Evolutionary conservation across 179 eudicot genomes (phyloP), one percentile per base, ranked within the genome.

Genomic region (Heliamphora pulchella): DNA sequence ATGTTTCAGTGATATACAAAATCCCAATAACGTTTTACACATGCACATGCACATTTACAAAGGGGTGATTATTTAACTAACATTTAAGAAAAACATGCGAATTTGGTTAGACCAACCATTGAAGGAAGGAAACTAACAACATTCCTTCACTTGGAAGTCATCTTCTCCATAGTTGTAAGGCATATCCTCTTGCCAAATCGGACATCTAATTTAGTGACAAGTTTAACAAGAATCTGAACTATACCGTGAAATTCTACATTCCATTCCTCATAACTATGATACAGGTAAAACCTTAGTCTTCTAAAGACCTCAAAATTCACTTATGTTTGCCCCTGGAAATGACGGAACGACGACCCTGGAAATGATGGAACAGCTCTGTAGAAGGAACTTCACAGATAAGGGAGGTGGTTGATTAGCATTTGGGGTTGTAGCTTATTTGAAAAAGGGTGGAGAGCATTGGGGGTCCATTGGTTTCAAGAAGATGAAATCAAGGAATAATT

Each of bases 391-490:
- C 8, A 75, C 6, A 0, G 65, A 57, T 9, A 64, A 3, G 4
- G 2, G 6, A 10, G 0, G 8, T 6, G 54, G 22, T 2, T 50
- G 59, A 22, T 22, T 7, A 14, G 39, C 44, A 66, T 63, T 77
- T 58, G 13, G 31, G 22, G 48, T 50, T 62, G 44, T 63, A 48
- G 20, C 20, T 14, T 58, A 58, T 55, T 22, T 47, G 59, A 15
- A 41, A 3, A 47, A 20, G 18, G 22, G 18, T 46, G 7, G 43
- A 46, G 58, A 39, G 48, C n/a, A 77, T 5, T 20, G 11, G 67
- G 70, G 57, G n/a, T 76, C 79, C 79, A 31, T 44, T 3, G 8
- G 17, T 75, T 14, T 9, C 78, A 59, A 55, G 31, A 58, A 75
- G 22, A 15, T 59, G 67, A 59, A 75, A 71, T 58, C 50, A 41